Evolutionary conservation across 148 eudicot genomes (phyloP), one percentile per base, ranked within the genome.

Genomic region (Spergularia bocconei): DNA sequence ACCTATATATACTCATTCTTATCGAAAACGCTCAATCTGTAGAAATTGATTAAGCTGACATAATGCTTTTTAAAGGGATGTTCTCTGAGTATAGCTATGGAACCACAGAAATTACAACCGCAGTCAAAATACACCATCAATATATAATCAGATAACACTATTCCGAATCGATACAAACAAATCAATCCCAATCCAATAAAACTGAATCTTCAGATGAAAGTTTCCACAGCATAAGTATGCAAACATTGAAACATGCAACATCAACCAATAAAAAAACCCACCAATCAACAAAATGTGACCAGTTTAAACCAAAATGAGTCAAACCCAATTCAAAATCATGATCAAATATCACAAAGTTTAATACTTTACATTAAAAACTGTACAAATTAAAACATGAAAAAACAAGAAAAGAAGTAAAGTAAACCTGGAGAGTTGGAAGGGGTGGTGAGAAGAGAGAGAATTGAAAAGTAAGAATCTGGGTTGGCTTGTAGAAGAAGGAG

Each of bases 401-500:
- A 44, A 39, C 20, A 0, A 11, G 5, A 6, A 36, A 21, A 50
- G 36, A 59, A 1, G 52, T 25, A 48, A 58, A 66, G 25, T 33
- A 61, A 64, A 77, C 83, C 78, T 63, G 67, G 59, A 70, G 54
- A 70, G 58, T 48, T 14, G 39, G 54, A 33, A 65, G 13, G 60
- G 39, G 4, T 9, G n/a, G 47, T 62, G 41, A 61, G 70, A 61
- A 0, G 74, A 67, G 50, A 54, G 56, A 67, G 77, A 79, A 55
- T 51, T 23, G 65, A 44, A 47, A 19, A 51, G 59, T 4, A 54
- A 67, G 23, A 73, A 73, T 74, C 54, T 51, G 39, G 81, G 75
- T 19, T 63, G 44, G 17, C n/a, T 52, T 54, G 5, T 0, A 51
- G 47, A n/a, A 29, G 52, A 51, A 48, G 48, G 69, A 70, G 66